Conservation (phyloP, 768 basidiomycete species). For the Xanthoconium stramineum region DNA sequence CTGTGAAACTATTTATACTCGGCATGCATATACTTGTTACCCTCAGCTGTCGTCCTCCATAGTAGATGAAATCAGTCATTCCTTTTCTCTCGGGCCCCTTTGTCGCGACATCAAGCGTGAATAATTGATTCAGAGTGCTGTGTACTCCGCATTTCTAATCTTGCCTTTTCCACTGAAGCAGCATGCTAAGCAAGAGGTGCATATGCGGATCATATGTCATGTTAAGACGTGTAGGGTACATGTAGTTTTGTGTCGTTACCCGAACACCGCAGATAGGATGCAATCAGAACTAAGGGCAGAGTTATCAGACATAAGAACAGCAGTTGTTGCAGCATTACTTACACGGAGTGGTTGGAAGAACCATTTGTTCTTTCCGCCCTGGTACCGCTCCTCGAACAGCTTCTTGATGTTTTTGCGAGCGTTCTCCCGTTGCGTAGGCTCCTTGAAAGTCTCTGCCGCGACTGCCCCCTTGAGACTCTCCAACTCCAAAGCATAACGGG, state of each 20-base stretch:
- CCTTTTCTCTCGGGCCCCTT: conserved; percentile 9
- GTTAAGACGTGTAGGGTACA: conserved; percentile 36
- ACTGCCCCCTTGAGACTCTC: conserved; percentile 90
- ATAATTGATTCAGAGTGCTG: background rate
- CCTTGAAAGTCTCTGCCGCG: conserved; percentile 90
- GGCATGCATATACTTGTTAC: conserved; percentile 13
- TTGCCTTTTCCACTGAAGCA: background rate
- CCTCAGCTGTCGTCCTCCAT: conserved; percentile 4
- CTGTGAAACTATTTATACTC: conserved; percentile 32
- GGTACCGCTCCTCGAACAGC: conserved; percentile 93
- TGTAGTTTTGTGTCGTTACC: conserved; percentile 34
- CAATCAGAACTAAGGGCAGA: conserved; percentile 34
- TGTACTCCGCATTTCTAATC: background rate
- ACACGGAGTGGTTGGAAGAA: conserved; percentile 89
- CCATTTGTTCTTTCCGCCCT: conserved; percentile 94
- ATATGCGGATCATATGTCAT: conserved; percentile 26
- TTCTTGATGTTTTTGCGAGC: conserved; percentile 97
- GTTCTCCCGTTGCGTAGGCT: conserved; percentile 91
- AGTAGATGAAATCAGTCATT: conserved; percentile 25
- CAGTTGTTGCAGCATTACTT: conserved; percentile 23
- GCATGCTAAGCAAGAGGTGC: conserved; percentile 7
- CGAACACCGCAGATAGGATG: conserved; percentile 11
- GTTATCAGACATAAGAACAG: conserved; percentile 3
- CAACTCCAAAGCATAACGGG: conserved; percentile 96
- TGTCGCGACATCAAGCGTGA: background rate